These are phyloP conservation scores for Tympanopsis confertula DNA, from an alignment of 2,329 filamentous ascomycete genomes.

Conservation along the genomic window DNA sequence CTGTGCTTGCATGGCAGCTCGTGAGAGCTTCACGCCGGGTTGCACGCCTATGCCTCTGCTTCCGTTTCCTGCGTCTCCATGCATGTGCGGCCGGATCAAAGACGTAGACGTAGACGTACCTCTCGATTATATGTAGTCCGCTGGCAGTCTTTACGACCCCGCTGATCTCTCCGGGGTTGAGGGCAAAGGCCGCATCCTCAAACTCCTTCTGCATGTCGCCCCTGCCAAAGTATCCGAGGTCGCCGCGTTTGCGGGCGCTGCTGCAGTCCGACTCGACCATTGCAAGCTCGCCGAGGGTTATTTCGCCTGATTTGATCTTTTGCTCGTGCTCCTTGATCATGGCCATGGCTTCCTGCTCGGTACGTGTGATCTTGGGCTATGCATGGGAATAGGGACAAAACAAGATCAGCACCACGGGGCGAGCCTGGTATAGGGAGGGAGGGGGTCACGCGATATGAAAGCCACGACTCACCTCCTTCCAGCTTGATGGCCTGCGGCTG, in stretches of 20 bases:
- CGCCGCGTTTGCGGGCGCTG: conserved; percentile 84
- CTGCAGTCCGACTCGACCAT: conserved; percentile 88
- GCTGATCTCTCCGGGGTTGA: conserved; percentile 79
- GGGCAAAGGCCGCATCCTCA: conserved; percentile 85
- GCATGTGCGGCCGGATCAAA: too few species aligned
- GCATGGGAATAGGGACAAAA: neutral
- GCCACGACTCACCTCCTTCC: conserved; percentile 54
- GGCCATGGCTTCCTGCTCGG: conserved; percentile 72
- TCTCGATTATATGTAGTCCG: conserved; percentile 88
- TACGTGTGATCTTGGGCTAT: conserved; percentile 68
- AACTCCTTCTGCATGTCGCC: conserved; percentile 99
- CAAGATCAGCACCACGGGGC: conserved; percentile 4
- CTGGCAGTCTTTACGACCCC: conserved; percentile 82
- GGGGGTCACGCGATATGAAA: too few species aligned
- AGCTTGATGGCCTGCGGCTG: conserved; percentile 81
- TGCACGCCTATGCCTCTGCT: too few species aligned
- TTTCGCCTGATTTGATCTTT: conserved; percentile 61
- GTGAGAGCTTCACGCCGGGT: too few species aligned
- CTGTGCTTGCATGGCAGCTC: too few species aligned
- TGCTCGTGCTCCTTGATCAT: conserved; percentile 68
- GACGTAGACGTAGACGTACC: conserved; percentile 55
- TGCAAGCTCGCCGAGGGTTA: conserved; percentile 70
- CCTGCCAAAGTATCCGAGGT: conserved; percentile 86
- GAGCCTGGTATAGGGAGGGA: conserved; percentile 3
- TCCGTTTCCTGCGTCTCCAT: too few species aligned